phyloP scores from a whole-genome alignment of 805 yeast genomes.

The Hanseniaspora pseudoguilliermondii region DNA sequence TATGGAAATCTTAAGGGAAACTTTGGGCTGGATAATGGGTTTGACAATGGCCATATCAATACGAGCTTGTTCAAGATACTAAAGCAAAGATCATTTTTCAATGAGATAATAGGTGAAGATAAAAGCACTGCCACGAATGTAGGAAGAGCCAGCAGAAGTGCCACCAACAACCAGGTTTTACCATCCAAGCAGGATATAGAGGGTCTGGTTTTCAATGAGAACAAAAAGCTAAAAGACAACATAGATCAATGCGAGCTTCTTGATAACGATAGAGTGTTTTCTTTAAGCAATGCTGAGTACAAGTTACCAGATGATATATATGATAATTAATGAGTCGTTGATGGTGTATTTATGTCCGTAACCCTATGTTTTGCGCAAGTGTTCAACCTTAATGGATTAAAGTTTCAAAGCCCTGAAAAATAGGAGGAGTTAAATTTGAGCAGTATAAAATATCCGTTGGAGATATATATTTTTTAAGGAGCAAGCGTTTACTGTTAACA shows the following conservation, averaged over 20 bases:
- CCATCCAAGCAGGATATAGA: slow-evolving; percentile 9
- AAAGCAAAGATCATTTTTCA: slow-evolving; percentile 2
- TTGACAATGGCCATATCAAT: slow-evolving; percentile 11
- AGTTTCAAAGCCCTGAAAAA: too few relatives aligned
- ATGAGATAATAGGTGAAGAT: not conserved
- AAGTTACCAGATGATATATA: slow-evolving; percentile 1
- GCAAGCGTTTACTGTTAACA: too few relatives aligned
- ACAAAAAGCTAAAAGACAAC: not conserved
- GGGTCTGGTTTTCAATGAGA: not conserved
- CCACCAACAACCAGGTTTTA: not conserved
- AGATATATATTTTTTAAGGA: too few relatives aligned
- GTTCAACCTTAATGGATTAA: too few relatives aligned
- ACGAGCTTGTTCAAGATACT: not conserved
- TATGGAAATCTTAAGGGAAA: slow-evolving; percentile 10
- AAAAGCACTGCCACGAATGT: not conserved
- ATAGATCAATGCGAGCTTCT: slow-evolving; percentile 2
- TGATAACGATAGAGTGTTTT: slow-evolving; percentile 10
- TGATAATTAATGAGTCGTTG: not conserved
- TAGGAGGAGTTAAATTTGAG: too few relatives aligned
- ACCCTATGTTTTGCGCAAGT: too few relatives aligned
- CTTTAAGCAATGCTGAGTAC: slow-evolving; percentile 10
- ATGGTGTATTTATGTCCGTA: too few relatives aligned
- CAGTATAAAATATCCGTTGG: too few relatives aligned
- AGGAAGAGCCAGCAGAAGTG: slow-evolving; percentile 2
- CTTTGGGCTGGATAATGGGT: slow-evolving; percentile 11